Evolutionary conservation across 352 stramenopile genomes (phyloP), one percentile per base, ranked within the genome.

Genomic region (Thraustotheca clavata): DNA sequence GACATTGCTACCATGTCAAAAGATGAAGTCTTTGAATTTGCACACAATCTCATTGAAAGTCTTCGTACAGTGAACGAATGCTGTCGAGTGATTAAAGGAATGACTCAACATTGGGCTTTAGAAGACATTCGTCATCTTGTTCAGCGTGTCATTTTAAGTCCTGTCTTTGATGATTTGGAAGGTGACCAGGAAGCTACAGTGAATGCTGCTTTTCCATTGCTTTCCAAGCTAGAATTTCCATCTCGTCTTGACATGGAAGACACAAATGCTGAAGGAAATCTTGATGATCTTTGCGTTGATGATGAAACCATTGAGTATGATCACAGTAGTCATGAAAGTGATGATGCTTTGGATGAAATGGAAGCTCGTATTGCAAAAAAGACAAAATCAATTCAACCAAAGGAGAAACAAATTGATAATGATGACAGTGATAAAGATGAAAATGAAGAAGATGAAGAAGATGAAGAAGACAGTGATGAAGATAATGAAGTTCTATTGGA

Each of bases 81-180:
- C 2, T 79, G 85, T 24, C 70, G 62, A 18, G 38, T 94, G 59
- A 49, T 90, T n/a, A 76, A 84, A 26, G 62, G 74, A 16, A 60
- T 91, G 6, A 88, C 76, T 8, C 49, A 73, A 35, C 66, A 87
- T 59, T 94, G 83, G 85, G 79, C 87, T 31, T 27, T 79, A 0
- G 76, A 91, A 20, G 75, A 73, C 40, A 83, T 77, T 35, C 60
- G 62, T 2, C 47, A 74, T 8, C 68, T 94, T 16, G 78, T 94
- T 20, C 85, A 94, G 68, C 73, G 88, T 29, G 38, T 65, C 7
- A 62, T 94, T 12, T 55, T 94, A 52, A 88, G 76, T 12, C 71
- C 73, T 8, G 74, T 91, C 4, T 90, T 92, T 62, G 83, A 94
- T 49, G 85, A 94, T 41, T 59, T 94, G 3, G 83, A 94, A n/a